phyloP scores from a whole-genome alignment of 495 filamentous ascomycete species.

The Penicillium coprophilum region DNA sequence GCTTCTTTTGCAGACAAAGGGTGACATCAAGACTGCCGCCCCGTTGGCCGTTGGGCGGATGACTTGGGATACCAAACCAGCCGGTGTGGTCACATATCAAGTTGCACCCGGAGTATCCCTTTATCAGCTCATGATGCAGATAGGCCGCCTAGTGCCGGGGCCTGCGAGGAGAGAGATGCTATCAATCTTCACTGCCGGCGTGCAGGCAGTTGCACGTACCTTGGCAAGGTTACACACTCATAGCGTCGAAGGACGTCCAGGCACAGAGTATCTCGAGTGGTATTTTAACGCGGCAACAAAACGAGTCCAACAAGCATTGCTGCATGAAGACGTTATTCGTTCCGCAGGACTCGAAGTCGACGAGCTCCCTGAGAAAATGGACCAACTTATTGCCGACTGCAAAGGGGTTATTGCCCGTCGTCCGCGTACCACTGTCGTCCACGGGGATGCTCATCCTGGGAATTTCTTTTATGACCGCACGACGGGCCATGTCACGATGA shows the following conservation, averaged over 20 bases:
- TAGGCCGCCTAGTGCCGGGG: neutral
- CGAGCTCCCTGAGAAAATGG: neutral
- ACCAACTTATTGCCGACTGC: slow-evolving; percentile 1
- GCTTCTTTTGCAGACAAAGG: neutral
- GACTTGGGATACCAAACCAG: neutral
- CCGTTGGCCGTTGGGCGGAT: neutral
- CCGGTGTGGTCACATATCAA: neutral
- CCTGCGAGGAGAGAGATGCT: neutral
- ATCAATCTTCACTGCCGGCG: neutral
- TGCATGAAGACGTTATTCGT: neutral
- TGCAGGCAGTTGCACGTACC: slow-evolving; percentile 2
- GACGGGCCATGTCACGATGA: neutral
- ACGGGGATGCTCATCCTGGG: neutral
- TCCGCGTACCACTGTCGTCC: slow-evolving; percentile 1
- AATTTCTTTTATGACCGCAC: slow-evolving; percentile 3
- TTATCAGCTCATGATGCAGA: slow-evolving; percentile 2
- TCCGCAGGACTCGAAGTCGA: neutral
- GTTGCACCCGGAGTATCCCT: slow-evolving; percentile 2
- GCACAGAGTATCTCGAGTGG: neutral
- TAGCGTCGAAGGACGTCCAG: slow-evolving; percentile 1
- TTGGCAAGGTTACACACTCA: neutral
- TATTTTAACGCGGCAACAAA: slow-evolving; percentile 3
- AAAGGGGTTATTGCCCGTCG: neutral
- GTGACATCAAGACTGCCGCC: neutral
- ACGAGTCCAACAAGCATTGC: neutral